Evolutionary conservation across 352 stramenopile species (phyloP).

Genomic region (Phytophthora sansomeana): DNA sequence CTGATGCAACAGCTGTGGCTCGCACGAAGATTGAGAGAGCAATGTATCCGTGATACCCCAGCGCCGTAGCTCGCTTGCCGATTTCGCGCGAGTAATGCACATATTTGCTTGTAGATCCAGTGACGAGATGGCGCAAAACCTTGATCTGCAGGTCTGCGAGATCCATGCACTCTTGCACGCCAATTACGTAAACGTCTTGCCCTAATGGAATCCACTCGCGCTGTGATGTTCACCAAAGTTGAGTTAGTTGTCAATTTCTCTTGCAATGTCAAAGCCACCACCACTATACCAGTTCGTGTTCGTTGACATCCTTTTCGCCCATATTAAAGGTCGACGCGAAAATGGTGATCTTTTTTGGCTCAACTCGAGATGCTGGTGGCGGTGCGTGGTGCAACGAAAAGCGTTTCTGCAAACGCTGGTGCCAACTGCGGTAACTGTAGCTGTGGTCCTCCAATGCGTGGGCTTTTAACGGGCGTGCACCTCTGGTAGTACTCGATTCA

Average conservation of each 20-base stretch:
- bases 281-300: conserved; percentile 52
- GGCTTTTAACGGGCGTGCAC: conserved; percentile 15
- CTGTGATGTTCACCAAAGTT: conserved; percentile 23
- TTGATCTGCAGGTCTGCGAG: conserved; percentile 74
- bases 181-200: conserved; percentile 91
- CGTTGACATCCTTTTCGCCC: conserved; percentile 76
- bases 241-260: conserved; percentile 12
- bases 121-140: conserved; percentile 67
- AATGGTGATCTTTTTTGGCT: conserved; percentile 61
- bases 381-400: conserved; percentile 38
- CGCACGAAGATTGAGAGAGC: conserved; percentile 86
- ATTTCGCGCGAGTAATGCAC: conserved; percentile 85
- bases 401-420: conserved; percentile 45
- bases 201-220: conserved; percentile 85
- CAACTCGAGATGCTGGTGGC: conserved; percentile 13
- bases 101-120: conserved; percentile 65
- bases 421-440: conserved; percentile 33
- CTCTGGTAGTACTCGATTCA: conserved; percentile 24
- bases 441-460: conserved; percentile 19
- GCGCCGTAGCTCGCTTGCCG: conserved; percentile 73
- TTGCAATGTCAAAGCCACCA: not conserved
- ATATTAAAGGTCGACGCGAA: conserved; percentile 91
- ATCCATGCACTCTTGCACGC: conserved; percentile 93
- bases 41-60: conserved; percentile 91
- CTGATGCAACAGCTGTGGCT: conserved; percentile 63